Conservation (phyloP, 495 filamentous ascomycete species). For the Cairneyella variabilis region DNA sequence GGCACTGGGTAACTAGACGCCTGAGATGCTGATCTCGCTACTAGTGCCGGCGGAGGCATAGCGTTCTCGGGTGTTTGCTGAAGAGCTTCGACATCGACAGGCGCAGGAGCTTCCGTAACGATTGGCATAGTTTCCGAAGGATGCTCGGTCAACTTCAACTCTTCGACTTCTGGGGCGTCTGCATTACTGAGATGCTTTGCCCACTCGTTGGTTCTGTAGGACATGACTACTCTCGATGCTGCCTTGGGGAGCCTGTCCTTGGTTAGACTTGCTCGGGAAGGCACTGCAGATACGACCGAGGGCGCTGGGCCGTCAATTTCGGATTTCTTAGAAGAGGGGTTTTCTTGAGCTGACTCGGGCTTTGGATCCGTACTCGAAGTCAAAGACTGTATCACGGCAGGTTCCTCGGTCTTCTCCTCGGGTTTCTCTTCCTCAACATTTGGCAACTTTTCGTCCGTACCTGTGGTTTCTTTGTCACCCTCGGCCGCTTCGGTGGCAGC, state of each 20-base stretch:
- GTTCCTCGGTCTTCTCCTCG: neutral
- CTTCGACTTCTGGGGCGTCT: slow-evolving; percentile 70
- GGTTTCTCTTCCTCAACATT: neutral
- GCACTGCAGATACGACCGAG: slow-evolving; percentile 35
- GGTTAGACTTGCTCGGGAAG: slow-evolving; percentile 35
- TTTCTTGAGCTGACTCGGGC: neutral
- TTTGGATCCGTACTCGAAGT: slow-evolving; percentile 22
- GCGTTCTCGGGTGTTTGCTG: slow-evolving; percentile 63
- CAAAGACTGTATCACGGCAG: neutral
- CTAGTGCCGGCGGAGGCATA: slow-evolving; percentile 34
- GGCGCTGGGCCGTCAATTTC: slow-evolving; percentile 4
- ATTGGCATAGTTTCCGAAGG: slow-evolving; percentile 25
- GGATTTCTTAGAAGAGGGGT: neutral
- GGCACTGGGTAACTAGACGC: slow-evolving; percentile 5
- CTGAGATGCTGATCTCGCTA: slow-evolving; percentile 21
- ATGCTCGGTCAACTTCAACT: slow-evolving; percentile 43
- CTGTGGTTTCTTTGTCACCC: neutral
- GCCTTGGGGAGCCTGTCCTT: slow-evolving; percentile 48
- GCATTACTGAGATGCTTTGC: slow-evolving; percentile 82
- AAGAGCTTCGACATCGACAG: slow-evolving; percentile 61
- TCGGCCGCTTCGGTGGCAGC: neutral
- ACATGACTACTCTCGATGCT: slow-evolving; percentile 69
- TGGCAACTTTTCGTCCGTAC: neutral
- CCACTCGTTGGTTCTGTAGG: slow-evolving; percentile 94
- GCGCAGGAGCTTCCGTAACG: slow-evolving; percentile 51